Evolutionary conservation across 31 red algal species (phyloP), one percentile per base, ranked within the genome.

Genomic region (Odonthalia washingtoniensis): DNA sequence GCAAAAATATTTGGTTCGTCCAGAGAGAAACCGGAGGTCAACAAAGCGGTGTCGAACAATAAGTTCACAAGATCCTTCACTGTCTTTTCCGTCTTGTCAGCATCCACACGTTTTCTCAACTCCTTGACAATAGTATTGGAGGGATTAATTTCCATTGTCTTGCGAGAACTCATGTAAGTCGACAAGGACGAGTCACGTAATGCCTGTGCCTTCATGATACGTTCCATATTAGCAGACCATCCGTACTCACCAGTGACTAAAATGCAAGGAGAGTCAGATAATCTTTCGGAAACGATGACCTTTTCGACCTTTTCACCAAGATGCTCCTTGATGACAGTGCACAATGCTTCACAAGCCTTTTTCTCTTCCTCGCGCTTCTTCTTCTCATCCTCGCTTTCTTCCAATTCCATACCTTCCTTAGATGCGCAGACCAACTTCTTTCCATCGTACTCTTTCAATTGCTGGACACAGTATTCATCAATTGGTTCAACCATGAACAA

Each of bases 101-200:
- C 94, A 35, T 96, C 97, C 36, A 95, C 93, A 38, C 95, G 94
- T 77, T 90, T 88, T 36, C 92, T 72, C 31, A 99, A 74, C 77
- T 96, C 97, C 35, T 87, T 89, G 27, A 99, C 86, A 75, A 99
- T 99, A 1, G 97, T 83, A 75, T 99, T 99, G 4, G 81, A 72
- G n/a, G 97, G 97, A 74, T 99, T 99, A 45, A 99, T 95, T 76
- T 99, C 97, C 89, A 99, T 92, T 32, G 92, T 99, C 89, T 99
- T 99, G 32, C 92, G 57, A 1, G 97, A 94, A 80, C 89, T 95
- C 97, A 99, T 99, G 92, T 99, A 99, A 38, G 92, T 92, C 36
- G 95, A 95, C 81, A 97, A 70, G 28, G 97, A 95, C 44, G 89
- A 94, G 80, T 99, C 97, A 41, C 97, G 94, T 27, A 99, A 82